Percentiles rank a stretch among this genome's conserved stretches.
phyloP scores from a whole-genome alignment of 2,329 filamentous ascomycete species.

The Corinectria fuckeliana region DNA sequence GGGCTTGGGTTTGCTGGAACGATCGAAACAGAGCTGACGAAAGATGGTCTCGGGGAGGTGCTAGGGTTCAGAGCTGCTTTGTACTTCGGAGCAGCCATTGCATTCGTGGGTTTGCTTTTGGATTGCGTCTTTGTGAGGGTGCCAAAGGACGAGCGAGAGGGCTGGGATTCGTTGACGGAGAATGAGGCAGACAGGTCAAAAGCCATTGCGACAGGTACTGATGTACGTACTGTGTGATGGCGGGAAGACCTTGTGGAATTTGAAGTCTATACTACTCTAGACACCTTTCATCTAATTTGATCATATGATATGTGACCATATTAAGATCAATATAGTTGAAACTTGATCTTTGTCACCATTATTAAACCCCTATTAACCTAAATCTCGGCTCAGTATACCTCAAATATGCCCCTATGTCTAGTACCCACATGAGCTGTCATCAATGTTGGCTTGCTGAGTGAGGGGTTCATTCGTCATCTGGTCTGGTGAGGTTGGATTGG shows the following conservation, averaged over 20 bases:
- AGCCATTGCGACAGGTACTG: background rate
- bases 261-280: too few species aligned
- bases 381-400: too few species aligned
- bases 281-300: too few species aligned
- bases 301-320: too few species aligned
- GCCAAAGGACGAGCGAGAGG: background rate
- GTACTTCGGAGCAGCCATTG: background rate
- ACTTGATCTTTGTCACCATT: too few species aligned
- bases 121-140: background rate
- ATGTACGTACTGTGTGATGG: background rate
- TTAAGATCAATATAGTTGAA: too few species aligned
- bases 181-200: background rate
- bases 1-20: slow-evolving; percentile 44
- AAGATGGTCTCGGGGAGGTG: background rate
- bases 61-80: background rate
- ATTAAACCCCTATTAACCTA: too few species aligned
- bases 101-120: background rate
- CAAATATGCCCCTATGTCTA: too few species aligned
- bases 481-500: background rate
- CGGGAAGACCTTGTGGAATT: too few species aligned
- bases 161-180: background rate
- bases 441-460: too few species aligned
- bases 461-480: background rate
- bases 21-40: slow-evolving; percentile 39
- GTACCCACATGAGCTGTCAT: too few species aligned